Conservation (phyloP, 495 filamentous ascomycete genomes). For the Penicillium fimorum region DNA sequence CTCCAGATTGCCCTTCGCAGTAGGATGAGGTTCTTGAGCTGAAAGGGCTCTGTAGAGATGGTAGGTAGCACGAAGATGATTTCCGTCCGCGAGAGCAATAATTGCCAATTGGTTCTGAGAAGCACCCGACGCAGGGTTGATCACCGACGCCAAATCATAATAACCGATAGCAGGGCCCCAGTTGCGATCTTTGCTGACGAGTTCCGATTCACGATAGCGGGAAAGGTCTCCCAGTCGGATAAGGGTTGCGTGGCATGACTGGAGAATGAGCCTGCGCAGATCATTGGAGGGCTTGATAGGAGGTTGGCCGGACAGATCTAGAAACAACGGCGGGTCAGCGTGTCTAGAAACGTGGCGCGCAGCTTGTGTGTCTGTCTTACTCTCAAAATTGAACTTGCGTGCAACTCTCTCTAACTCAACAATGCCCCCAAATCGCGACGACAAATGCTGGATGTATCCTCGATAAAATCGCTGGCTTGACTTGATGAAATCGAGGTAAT, state of each 20-base stretch:
- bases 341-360: conserved; percentile 20
- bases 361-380: conserved; percentile 33
- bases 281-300: conserved; percentile 42
- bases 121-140: conserved; percentile 74
- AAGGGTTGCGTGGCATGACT: conserved; percentile 79
- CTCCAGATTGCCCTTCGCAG: conserved; percentile 71
- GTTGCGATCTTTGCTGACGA: conserved; percentile 61
- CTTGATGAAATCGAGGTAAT: conserved; percentile 81
- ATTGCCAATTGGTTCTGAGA: conserved; percentile 89
- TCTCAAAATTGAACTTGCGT: conserved; percentile 61
- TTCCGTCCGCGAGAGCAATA: conserved; percentile 69
- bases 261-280: conserved; percentile 56
- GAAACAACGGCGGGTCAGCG: conserved; percentile 33
- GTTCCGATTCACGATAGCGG: conserved; percentile 78
- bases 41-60: conserved; percentile 82
- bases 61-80: conserved; percentile 81
- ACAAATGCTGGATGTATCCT: conserved; percentile 75
- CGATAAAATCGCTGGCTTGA: conserved; percentile 83
- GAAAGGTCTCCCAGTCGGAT: conserved; percentile 88
- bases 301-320: conserved; percentile 39
- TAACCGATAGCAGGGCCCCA: conserved; percentile 82
- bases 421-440: conserved; percentile 68
- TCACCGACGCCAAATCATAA: conserved; percentile 75
- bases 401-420: conserved; percentile 70
- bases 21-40: conserved; percentile 67